Evolutionary conservation across 805 yeast species (phyloP).

Genomic region (Teunomyces pallodes): DNA sequence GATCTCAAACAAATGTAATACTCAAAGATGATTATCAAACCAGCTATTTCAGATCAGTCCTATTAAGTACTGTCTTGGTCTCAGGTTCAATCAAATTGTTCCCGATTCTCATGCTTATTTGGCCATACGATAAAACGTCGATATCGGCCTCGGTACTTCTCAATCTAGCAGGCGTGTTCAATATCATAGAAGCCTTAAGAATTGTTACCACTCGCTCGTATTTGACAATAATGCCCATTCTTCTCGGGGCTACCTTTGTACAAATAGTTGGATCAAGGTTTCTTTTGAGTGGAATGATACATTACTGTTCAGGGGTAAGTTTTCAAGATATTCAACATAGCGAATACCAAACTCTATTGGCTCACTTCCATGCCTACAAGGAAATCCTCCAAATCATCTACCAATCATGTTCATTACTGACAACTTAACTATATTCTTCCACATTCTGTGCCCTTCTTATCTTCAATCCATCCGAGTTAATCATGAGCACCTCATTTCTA

Average conservation of each 20-base stretch:
- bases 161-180: constrained; percentile 57
- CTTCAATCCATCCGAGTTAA: constrained; percentile 26
- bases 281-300: constrained; percentile 13
- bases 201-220: constrained; percentile 19
- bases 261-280: constrained; percentile 14
- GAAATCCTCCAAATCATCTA: background rate
- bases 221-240: constrained; percentile 11
- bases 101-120: constrained; percentile 89
- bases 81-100: constrained; percentile 79
- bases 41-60: constrained; percentile 36
- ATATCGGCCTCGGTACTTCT: constrained; percentile 55
- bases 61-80: constrained; percentile 68
- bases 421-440: background rate
- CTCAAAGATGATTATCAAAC: constrained; percentile 27
- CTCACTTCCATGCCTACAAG: constrained; percentile 1
- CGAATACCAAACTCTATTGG: constrained; percentile 8
- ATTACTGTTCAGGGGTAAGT: constrained; percentile 11
- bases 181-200: constrained; percentile 58
- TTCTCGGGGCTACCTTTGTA: constrained; percentile 14
- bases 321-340: constrained; percentile 8
- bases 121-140: constrained; percentile 87
- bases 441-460: background rate
- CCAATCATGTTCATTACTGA: background rate
- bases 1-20: constrained; percentile 15
- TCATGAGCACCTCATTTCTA: constrained; percentile 36